A percentile compares a stretch with the other conserved stretches of the same genome.
Evolutionary conservation across 1,139 yeast genomes (phyloP).

Genomic region (Zhuliangozyma blackwelliae): DNA sequence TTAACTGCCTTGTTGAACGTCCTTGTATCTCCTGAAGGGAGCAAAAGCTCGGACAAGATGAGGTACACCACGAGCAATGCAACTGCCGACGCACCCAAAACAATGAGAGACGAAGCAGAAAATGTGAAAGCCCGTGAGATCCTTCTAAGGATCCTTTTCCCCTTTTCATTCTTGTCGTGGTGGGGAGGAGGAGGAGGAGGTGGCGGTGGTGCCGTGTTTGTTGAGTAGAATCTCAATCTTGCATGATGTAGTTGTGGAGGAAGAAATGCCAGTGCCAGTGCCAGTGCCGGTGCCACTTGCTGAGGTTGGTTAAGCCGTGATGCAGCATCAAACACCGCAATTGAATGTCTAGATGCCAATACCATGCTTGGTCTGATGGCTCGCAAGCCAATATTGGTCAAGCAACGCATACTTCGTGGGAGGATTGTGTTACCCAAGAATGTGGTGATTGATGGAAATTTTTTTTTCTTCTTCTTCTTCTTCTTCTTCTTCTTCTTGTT

Average conservation of each 20-base stretch:
- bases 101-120: conserved; percentile 55
- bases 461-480: too few species aligned
- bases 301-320: too few species aligned
- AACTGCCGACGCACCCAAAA: conserved; percentile 64
- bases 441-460: too few species aligned
- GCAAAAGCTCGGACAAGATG: conserved; percentile 69
- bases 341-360: too few species aligned
- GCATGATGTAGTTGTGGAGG: not conserved
- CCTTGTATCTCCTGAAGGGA: conserved; percentile 89
- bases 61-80: conserved; percentile 71
- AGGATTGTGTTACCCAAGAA: too few species aligned
- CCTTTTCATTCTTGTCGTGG: conserved; percentile 38
- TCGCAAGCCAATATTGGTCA: too few species aligned
- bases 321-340: too few species aligned
- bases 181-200: conserved; percentile 39
- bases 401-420: too few species aligned
- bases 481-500: too few species aligned
- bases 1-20: conserved; percentile 84
- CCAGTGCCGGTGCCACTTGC: too few species aligned
- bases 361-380: too few species aligned
- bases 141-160: conserved; percentile 31
- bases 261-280: too few species aligned
- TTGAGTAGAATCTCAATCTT: conserved; percentile 15
- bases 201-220: conserved; percentile 33
- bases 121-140: conserved; percentile 58